Conservation (phyloP, 352 stramenopile genomes). For the Chrysophaeum taylorii region DNA sequence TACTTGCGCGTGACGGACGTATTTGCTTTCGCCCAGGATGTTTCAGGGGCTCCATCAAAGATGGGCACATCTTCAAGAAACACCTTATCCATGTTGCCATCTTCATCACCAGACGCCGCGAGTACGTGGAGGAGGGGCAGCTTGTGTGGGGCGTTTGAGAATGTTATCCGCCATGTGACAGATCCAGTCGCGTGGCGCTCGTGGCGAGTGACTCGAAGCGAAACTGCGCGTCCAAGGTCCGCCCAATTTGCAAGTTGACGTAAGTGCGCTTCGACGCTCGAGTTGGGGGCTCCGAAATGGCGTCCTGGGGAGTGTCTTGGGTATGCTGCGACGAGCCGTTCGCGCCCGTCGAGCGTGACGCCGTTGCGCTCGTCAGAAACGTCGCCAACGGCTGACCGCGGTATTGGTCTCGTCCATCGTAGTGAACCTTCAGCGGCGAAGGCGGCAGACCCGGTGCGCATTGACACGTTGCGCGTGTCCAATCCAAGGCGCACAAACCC, state of each 20-base stretch:
- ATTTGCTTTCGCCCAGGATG: too few relatives aligned
- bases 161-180: background rate
- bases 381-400: background rate
- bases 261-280: constrained; percentile 5
- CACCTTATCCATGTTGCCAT: background rate
- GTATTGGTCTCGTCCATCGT: background rate
- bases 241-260: background rate
- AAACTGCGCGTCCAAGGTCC: background rate
- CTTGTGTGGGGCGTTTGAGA: background rate
- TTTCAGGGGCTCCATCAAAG: too few relatives aligned
- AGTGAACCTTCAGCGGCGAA: background rate
- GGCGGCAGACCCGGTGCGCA: background rate
- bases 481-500: background rate
- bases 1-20: too few relatives aligned
- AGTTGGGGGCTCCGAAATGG: background rate
- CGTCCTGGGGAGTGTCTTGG: background rate
- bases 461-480: constrained; percentile 3
- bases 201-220: background rate
- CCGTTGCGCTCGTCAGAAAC: background rate
- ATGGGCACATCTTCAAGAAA: too few relatives aligned
- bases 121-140: background rate
- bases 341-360: background rate
- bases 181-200: background rate
- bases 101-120: background rate
- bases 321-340: background rate